A percentile compares a stretch with the other conserved stretches of the same genome.
Conservation (phyloP, 2,329 filamentous ascomycete genomes). For the Penicillium sp. region DNA sequence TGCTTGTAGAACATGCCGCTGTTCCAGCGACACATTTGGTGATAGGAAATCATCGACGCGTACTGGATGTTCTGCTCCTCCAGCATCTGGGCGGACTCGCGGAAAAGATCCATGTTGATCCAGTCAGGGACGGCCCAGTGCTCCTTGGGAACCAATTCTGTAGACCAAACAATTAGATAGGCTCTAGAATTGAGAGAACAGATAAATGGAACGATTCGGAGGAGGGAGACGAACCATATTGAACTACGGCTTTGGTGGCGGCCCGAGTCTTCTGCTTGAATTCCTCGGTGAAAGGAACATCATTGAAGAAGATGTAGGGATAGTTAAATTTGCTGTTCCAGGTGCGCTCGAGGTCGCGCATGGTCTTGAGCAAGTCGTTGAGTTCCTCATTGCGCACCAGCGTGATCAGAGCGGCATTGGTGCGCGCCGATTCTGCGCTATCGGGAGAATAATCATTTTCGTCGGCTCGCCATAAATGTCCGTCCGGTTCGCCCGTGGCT, state of each 20-base stretch:
- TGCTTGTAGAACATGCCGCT: slow-evolving; percentile 98
- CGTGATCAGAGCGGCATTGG: slow-evolving; percentile 89
- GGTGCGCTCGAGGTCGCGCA: slow-evolving; percentile 86
- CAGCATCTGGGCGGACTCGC: slow-evolving; percentile 80
- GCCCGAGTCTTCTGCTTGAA: slow-evolving; percentile 82
- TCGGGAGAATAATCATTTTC: slow-evolving; percentile 76
- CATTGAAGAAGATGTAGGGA: slow-evolving; percentile 99
- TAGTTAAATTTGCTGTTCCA: slow-evolving; percentile 99
- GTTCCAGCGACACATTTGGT: slow-evolving; percentile 99
- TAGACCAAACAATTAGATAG: slow-evolving; percentile 13
- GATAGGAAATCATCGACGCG: slow-evolving; percentile 83
- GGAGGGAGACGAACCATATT: slow-evolving; percentile 63
- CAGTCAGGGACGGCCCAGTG: slow-evolving; percentile 91
- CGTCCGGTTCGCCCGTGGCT: slow-evolving; percentile 84
- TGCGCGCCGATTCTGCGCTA: slow-evolving; percentile 73
- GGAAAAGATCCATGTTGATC: slow-evolving; percentile 86
- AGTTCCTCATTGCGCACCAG: slow-evolving; percentile 92
- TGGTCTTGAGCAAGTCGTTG: slow-evolving; percentile 78
- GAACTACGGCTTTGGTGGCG: slow-evolving; percentile 82
- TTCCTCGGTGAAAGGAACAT: slow-evolving; percentile 87
- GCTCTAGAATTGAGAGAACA: background rate
- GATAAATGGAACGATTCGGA: background rate
- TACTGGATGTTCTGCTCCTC: slow-evolving; percentile 88
- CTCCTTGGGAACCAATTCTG: slow-evolving; percentile 86
- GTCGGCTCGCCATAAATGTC: slow-evolving; percentile 69